A percentile compares a stretch with the other conserved stretches of the same genome.
These are phyloP conservation scores for Plasmodium vinckei DNA, from an alignment of 169 alveolate species.

Conservation along the genomic window DNA sequence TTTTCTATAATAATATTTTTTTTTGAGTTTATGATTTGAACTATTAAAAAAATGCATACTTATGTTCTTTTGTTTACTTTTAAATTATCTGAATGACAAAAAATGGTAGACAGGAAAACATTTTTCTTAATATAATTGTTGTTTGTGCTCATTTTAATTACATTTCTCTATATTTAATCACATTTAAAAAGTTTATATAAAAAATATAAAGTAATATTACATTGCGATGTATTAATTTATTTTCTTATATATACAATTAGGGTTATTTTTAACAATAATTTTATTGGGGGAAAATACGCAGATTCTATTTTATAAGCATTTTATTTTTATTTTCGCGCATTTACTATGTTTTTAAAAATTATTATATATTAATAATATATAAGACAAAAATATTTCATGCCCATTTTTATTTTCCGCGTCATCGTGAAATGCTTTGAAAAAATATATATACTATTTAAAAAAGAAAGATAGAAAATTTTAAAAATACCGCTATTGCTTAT, in stretches of 20 bases:
- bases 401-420: no score
- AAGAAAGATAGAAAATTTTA: no score
- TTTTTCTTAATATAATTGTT: conserved; percentile 64
- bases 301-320: conserved; percentile 2
- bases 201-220: neutral
- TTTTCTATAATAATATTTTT: neutral
- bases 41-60: neutral
- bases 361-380: no score
- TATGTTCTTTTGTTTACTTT: conserved; percentile 43
- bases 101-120: conserved; percentile 65
- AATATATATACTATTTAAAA: no score
- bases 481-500: neutral
- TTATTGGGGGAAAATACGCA: neutral
- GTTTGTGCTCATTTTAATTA: conserved; percentile 42
- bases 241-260: neutral
- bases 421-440: no score
- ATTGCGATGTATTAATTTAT: conserved; percentile 4
- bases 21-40: neutral
- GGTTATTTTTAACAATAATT: no score
- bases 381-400: no score
- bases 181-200: conserved; percentile 2
- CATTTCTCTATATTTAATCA: conserved; percentile 31
- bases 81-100: conserved; percentile 70
- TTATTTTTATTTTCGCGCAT: conserved; percentile 4
- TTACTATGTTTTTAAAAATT: no score